phyloP scores from a whole-genome alignment of 1,139 yeast genomes.

The Candida pseudoviswanathii region DNA sequence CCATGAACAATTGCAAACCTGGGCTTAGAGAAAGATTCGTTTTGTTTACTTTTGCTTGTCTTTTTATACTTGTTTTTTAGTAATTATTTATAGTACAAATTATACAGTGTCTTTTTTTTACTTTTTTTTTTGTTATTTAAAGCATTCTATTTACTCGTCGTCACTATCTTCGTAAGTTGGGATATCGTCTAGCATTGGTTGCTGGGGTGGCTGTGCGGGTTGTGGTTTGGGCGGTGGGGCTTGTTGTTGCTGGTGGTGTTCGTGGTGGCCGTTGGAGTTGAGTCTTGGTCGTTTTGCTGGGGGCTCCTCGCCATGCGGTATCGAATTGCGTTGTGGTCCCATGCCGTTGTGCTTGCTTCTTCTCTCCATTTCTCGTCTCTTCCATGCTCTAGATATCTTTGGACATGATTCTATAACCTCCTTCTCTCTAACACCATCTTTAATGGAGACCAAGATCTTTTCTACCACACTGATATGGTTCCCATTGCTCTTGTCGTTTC shows the following conservation, averaged over 20 bases:
- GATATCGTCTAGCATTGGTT: conserved; percentile 24
- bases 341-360: conserved; percentile 17
- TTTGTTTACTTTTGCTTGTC: not conserved
- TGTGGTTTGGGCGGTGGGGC: conserved; percentile 4
- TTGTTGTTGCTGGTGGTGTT: conserved; percentile 4
- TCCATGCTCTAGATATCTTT: conserved; percentile 37
- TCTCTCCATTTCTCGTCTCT: conserved; percentile 35
- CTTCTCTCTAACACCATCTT: conserved; percentile 81
- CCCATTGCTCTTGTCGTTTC: conserved; percentile 91
- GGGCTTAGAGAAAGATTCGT: conserved; percentile 14
- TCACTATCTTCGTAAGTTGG: conserved; percentile 50
- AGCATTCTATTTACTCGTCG: conserved; percentile 20
- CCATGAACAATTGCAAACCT: conserved; percentile 46
- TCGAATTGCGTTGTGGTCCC: conserved; percentile 1
- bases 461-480: conserved; percentile 81
- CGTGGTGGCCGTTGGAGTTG: not conserved
- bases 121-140: not conserved
- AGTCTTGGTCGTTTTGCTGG: conserved; percentile 12
- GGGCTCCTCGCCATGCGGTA: conserved; percentile 12
- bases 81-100: conserved; percentile 4
- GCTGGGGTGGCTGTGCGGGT: conserved; percentile 9
- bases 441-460: conserved; percentile 79
- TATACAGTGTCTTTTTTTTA: not conserved
- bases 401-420: conserved; percentile 59
- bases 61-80: not conserved